Conservation (phyloP, 192 early-diverging fungal genomes). For the Phycomyces nitens region DNA sequence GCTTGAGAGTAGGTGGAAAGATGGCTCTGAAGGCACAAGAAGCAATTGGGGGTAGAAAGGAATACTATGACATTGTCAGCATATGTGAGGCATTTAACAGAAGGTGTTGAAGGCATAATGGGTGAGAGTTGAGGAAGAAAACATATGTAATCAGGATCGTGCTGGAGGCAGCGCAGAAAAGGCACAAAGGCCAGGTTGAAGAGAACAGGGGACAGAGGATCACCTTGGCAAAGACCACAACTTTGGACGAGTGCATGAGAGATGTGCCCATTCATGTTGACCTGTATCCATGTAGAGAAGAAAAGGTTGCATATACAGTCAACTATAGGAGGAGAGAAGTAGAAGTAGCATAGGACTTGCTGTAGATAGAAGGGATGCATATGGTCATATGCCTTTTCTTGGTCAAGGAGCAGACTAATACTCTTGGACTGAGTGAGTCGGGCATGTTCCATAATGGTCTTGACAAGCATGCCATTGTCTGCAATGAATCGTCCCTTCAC, state of each 20-base stretch:
- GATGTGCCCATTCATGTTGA: conserved; percentile 21
- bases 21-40: background rate
- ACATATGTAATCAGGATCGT: background rate
- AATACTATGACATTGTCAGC: conserved; percentile 17
- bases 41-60: background rate
- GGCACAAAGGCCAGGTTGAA: conserved; percentile 1
- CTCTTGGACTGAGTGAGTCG: no score
- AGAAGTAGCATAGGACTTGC: no score
- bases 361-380: no score
- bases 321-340: no score
- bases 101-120: background rate
- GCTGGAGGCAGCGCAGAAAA: background rate
- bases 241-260: background rate
- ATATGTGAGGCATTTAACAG: background rate
- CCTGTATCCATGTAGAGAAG: no score
- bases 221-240: conserved; percentile 23
- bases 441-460: no score
- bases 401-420: no score
- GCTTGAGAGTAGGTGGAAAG: conserved; percentile 1
- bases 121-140: background rate
- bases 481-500: no score
- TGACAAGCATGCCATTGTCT: no score
- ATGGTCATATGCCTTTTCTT: no score
- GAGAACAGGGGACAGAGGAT: conserved; percentile 21
- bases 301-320: no score